Evolutionary conservation across 306 rosid genomes (phyloP).

Genomic region (Erythrophleum fordii): DNA sequence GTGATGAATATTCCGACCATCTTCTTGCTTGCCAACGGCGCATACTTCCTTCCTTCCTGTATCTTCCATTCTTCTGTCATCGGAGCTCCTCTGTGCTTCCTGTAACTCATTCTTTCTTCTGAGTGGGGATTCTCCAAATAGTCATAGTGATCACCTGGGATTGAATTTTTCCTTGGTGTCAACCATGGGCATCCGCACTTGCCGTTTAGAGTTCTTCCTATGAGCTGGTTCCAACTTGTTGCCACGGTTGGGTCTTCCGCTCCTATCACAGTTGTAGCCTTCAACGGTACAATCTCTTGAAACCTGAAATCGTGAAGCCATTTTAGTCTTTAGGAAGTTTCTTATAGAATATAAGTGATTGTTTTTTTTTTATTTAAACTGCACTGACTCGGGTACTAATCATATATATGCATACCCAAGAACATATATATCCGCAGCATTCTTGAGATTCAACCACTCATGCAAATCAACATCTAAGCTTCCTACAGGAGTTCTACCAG

Average conservation of each 20-base stretch:
- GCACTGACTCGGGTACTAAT: not conserved
- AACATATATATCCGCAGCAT: slow-evolving; percentile 86
- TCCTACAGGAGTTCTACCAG: slow-evolving; percentile 9
- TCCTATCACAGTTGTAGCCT: slow-evolving; percentile 79
- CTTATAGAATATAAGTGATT: not conserved
- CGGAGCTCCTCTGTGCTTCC: slow-evolving; percentile 24
- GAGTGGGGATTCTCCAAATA: slow-evolving; percentile 24
- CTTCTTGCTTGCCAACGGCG: slow-evolving; percentile 79
- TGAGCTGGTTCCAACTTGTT: slow-evolving; percentile 80
- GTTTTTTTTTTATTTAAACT: not conserved
- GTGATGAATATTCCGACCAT: slow-evolving; percentile 94
- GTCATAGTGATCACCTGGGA: slow-evolving; percentile 45
- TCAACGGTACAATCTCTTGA: slow-evolving; percentile 93
- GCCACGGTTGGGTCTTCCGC: slow-evolving; percentile 78
- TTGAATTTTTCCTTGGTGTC: slow-evolving; percentile 53
- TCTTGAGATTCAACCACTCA: slow-evolving; percentile 44
- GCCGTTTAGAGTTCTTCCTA: slow-evolving; percentile 68
- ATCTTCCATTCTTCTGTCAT: slow-evolving; percentile 30
- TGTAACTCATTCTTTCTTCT: slow-evolving; percentile 30
- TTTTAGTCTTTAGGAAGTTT: not conserved
- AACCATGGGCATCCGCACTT: slow-evolving; percentile 58
- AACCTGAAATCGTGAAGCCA: slow-evolving; percentile 52
- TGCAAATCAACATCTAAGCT: slow-evolving; percentile 8
- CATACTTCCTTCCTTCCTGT: slow-evolving; percentile 51
- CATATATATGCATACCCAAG: slow-evolving; percentile 74